phyloP scores from a whole-genome alignment of 108 stramenopile genomes.

The Tribonema minus region DNA sequence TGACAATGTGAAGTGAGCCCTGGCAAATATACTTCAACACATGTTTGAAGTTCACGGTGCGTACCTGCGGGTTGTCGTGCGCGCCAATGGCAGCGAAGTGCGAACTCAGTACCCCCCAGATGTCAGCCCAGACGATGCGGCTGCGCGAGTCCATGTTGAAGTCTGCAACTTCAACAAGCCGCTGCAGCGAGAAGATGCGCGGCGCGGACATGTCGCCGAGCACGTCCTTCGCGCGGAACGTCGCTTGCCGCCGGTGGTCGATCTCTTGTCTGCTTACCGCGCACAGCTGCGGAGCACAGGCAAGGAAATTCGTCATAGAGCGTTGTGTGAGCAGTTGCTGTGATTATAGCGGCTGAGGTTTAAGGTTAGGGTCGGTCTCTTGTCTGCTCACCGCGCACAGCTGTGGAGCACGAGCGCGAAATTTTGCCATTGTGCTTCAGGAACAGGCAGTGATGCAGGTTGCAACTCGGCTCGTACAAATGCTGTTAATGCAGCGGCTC shows the following conservation, averaged over 20 bases:
- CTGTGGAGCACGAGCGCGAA: neutral
- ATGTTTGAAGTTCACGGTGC: too few species aligned
- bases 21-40: too few species aligned
- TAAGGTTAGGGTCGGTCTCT: conserved; percentile 79
- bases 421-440: too few species aligned
- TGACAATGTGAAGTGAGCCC: too few species aligned
- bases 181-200: conserved; percentile 89
- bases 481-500: too few species aligned
- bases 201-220: conserved; percentile 58
- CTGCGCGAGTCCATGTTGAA: conserved; percentile 92
- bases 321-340: too few species aligned
- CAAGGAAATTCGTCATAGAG: too few species aligned
- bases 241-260: conserved; percentile 34
- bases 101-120: conserved; percentile 82
- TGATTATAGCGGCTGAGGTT: too few species aligned
- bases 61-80: conserved; percentile 73
- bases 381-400: conserved; percentile 81
- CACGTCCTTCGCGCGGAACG: conserved; percentile 16
- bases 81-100: conserved; percentile 85
- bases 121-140: conserved; percentile 82
- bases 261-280: conserved; percentile 85
- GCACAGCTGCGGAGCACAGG: conserved; percentile 59
- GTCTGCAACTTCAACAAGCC: conserved; percentile 95
- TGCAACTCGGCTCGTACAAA: too few species aligned
- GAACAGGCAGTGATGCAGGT: too few species aligned